These are phyloP conservation scores for Cyberlindnera americana DNA, from an alignment of 805 yeast species.

Conservation along the genomic window DNA sequence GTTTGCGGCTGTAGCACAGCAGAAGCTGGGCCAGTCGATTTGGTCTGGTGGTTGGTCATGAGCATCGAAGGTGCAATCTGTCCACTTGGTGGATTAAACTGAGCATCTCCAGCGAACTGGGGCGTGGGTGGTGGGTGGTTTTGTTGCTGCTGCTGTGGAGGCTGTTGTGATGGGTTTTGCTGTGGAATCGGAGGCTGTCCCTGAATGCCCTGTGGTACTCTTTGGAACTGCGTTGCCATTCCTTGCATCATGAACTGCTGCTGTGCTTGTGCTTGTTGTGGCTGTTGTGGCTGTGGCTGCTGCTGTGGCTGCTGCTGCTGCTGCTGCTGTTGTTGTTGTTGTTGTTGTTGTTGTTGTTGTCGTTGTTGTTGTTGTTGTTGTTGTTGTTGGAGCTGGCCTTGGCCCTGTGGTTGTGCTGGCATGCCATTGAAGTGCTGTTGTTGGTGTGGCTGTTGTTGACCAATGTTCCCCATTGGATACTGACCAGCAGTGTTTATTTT, in stretches of 20 bases:
- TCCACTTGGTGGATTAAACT: neutral
- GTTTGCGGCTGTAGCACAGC: conserved; percentile 5
- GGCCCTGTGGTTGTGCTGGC: conserved; percentile 1
- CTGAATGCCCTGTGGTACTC: conserved; percentile 14
- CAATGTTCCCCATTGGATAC: conserved; percentile 1
- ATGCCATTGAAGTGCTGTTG: conserved; percentile 5
- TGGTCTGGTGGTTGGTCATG: neutral
- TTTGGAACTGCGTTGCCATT: conserved; percentile 10
- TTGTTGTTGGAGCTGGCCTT: conserved; percentile 1
- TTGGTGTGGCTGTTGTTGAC: conserved; percentile 9
- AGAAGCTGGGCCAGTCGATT: conserved; percentile 5
- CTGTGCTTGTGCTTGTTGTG: conserved; percentile 3
- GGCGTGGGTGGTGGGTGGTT: neutral
- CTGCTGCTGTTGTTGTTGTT: neutral
- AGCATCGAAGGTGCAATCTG: conserved; percentile 2
- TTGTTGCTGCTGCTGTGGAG: conserved; percentile 5
- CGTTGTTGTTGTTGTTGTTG: conserved; percentile 1
- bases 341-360: no score
- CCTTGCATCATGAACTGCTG: conserved; percentile 17
- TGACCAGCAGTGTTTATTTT: conserved; percentile 2
- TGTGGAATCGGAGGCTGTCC: conserved; percentile 11
- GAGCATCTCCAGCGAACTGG: conserved; percentile 1
- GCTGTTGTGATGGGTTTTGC: conserved; percentile 11
- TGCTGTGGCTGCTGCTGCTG: conserved; percentile 5
- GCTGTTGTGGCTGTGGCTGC: conserved; percentile 10